phyloP scores from a whole-genome alignment of 1,139 yeast genomes.

The Trichomonascaceae sp. region DNA sequence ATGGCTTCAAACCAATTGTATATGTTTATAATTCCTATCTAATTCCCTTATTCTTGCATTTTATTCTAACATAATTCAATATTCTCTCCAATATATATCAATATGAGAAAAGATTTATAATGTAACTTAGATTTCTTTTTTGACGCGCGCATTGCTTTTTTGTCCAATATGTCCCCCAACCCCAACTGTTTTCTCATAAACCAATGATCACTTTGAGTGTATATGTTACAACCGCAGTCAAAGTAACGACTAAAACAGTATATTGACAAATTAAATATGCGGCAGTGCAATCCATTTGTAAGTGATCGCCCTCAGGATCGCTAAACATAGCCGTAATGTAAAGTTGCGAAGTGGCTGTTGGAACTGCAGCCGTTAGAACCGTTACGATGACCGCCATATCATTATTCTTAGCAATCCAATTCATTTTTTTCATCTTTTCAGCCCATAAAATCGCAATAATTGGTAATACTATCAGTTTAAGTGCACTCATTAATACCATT shows the following conservation, averaged over 20 bases:
- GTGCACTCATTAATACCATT: slow-evolving; percentile 39
- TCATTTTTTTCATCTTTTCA: slow-evolving; percentile 40
- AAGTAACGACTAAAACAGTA: slow-evolving; percentile 48
- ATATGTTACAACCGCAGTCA: slow-evolving; percentile 45
- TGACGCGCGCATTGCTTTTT: not conserved
- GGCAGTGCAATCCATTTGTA: slow-evolving; percentile 82
- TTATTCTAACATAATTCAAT: not conserved
- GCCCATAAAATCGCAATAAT: slow-evolving; percentile 58
- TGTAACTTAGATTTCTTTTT: not conserved
- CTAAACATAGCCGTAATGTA: slow-evolving; percentile 82
- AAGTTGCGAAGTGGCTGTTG: slow-evolving; percentile 79
- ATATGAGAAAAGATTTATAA: too few relatives aligned
- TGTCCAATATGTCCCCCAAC: not conserved
- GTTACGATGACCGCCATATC: slow-evolving; percentile 59
- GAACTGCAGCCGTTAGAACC: slow-evolving; percentile 71
- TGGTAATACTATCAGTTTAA: slow-evolving; percentile 52
- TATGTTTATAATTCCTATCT: not conserved
- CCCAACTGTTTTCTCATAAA: not conserved
- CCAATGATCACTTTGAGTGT: slow-evolving; percentile 25
- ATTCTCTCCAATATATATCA: not conserved
- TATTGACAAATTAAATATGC: slow-evolving; percentile 67
- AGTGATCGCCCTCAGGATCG: slow-evolving; percentile 45
- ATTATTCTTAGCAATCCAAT: slow-evolving; percentile 50
- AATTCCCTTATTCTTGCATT: not conserved
- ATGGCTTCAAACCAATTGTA: not conserved